phyloP scores from a whole-genome alignment of 1,139 yeast species.

The Pneumocystis canis region DNA sequence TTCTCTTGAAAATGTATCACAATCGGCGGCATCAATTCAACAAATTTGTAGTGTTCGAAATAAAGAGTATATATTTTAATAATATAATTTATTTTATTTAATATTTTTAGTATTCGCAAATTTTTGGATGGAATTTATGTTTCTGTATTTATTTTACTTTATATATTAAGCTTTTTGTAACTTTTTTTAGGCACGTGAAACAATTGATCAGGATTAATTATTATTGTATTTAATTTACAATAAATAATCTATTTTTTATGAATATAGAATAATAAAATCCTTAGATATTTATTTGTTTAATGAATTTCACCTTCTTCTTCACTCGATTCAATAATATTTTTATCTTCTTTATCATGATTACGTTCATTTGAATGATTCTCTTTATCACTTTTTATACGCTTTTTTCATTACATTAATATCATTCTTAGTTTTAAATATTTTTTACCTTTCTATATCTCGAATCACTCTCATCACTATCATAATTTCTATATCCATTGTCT shows the following conservation, averaged over 20 bases:
- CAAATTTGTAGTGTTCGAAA: constrained; percentile 98
- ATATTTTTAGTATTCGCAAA: neutral
- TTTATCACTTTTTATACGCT: constrained; percentile 1
- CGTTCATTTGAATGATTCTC: neutral
- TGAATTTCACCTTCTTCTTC: constrained; percentile 10
- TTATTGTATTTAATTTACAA: no score
- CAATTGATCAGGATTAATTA: neutral
- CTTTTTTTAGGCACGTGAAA: neutral
- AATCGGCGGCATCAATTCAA: constrained; percentile 96
- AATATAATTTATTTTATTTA: neutral
- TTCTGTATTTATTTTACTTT: neutral
- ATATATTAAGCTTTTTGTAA: neutral
- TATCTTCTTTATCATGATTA: neutral
- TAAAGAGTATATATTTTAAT: constrained; percentile 49
- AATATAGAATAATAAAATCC: no score
- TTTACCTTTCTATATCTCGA: neutral
- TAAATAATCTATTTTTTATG: no score
- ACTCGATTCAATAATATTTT: constrained; percentile 3
- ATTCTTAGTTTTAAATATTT: neutral
- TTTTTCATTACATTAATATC: neutral
- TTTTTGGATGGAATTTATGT: constrained; percentile 1
- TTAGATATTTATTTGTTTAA: no score
- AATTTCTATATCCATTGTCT: neutral
- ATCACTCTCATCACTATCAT: neutral
- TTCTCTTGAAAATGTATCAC: constrained; percentile 96